Evolutionary conservation across 352 stramenopile genomes (phyloP).

Genomic region (Phytophthora sp.): DNA sequence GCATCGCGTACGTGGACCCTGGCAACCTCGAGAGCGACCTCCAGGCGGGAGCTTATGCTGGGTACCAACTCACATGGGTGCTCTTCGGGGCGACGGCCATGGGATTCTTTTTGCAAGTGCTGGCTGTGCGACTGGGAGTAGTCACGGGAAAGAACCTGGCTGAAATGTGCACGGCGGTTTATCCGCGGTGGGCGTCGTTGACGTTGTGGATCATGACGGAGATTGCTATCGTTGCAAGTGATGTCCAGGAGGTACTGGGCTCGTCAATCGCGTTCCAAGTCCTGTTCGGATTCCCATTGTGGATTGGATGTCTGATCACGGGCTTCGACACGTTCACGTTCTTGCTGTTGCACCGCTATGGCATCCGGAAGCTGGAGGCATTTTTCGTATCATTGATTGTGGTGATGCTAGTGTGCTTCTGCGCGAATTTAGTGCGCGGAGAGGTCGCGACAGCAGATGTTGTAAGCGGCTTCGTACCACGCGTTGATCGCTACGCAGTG

Average conservation of each 20-base stretch:
- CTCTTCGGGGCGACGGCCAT: conserved; percentile 90
- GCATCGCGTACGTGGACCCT: conserved; percentile 95
- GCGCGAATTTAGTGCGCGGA: conserved; percentile 88
- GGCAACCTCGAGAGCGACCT: conserved; percentile 97
- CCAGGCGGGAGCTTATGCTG: conserved; percentile 90
- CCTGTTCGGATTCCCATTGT: conserved; percentile 90
- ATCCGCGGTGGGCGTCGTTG: conserved; percentile 77
- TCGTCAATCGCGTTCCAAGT: conserved; percentile 93
- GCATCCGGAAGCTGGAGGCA: conserved; percentile 93
- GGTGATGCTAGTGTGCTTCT: conserved; percentile 95
- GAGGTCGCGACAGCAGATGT: conserved; percentile 74
- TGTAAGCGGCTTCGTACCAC: conserved; percentile 80
- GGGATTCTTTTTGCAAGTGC: conserved; percentile 93
- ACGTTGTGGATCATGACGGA: conserved; percentile 93
- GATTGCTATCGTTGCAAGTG: conserved; percentile 91
- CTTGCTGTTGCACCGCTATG: conserved; percentile 91
- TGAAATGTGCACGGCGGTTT: conserved; percentile 82
- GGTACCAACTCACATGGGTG: conserved; percentile 94
- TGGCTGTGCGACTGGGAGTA: conserved; percentile 93
- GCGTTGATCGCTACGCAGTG: conserved; percentile 75
- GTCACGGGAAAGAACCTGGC: conserved; percentile 93
- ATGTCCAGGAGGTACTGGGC: conserved; percentile 95
- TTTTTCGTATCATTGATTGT: conserved; percentile 93
- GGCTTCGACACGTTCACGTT: conserved; percentile 95
- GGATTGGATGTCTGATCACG: conserved; percentile 90